These are phyloP conservation scores for Saccharata proteae DNA, from an alignment of 2,329 filamentous ascomycete species.

Conservation along the genomic window DNA sequence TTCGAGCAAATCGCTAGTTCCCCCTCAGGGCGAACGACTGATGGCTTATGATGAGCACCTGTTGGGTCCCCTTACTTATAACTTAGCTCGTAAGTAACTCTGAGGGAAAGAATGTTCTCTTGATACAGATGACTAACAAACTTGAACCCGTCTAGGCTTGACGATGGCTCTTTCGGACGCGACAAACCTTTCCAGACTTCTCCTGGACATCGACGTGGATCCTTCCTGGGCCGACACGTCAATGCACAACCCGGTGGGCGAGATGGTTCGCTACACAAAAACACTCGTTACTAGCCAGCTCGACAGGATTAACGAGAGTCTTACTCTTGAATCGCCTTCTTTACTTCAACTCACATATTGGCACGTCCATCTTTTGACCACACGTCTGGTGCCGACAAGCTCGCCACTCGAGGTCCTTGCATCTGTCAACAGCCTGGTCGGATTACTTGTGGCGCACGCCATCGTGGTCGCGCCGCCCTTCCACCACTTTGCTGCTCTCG, in stretches of 20 bases:
- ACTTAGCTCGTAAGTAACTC: slow-evolving; percentile 24
- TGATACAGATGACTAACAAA: neutral
- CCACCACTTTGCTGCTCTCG: slow-evolving; percentile 23
- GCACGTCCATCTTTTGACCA: slow-evolving; percentile 23
- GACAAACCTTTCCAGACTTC: slow-evolving; percentile 16
- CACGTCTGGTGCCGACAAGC: slow-evolving; percentile 16
- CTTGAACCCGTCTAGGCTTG: neutral
- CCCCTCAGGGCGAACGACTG: slow-evolving; percentile 18
- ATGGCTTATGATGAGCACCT: slow-evolving; percentile 9
- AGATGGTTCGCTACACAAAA: slow-evolving; percentile 16
- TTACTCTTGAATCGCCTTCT: slow-evolving; percentile 16
- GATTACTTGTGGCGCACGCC: slow-evolving; percentile 13
- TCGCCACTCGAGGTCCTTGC: slow-evolving; percentile 17
- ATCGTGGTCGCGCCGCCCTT: slow-evolving; percentile 21
- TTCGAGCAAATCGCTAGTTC: slow-evolving; percentile 21
- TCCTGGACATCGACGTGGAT: slow-evolving; percentile 18
- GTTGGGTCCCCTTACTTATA: slow-evolving; percentile 15
- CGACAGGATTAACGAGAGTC: slow-evolving; percentile 19
- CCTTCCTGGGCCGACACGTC: slow-evolving; percentile 13
- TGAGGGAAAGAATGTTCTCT: no score
- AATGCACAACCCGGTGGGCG: slow-evolving; percentile 15
- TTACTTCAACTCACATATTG: slow-evolving; percentile 23
- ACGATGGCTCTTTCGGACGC: no score
- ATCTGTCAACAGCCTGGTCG: slow-evolving; percentile 19
- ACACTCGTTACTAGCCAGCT: slow-evolving; percentile 19